Base-by-base conservation (phyloP, 176 grass and related monocot genomes). In the Pontederia crassipes region DNA sequence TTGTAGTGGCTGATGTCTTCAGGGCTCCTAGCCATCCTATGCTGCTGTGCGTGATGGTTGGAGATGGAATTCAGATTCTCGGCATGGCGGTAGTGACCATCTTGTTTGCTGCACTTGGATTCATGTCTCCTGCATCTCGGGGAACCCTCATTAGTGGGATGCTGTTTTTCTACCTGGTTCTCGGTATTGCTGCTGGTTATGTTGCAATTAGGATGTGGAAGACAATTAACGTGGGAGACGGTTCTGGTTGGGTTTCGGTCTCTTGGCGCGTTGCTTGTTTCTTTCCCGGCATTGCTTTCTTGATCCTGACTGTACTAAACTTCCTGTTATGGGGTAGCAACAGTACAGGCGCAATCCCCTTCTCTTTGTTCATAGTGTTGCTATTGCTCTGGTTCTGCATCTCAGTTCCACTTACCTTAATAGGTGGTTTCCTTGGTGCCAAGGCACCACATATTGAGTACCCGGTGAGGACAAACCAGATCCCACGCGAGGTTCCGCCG, bases 51-150 rank as follows among this genome's bases (percentile, higher is more conserved):
- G 69, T 78, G 17, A 70, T 83, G 80, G 68, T 83, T 3, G 80
- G 80, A 12, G 63, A 83, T 58, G 80, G 80, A 0, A 63, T 83
- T 20, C 80, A 83, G 50, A 83, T 83, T 62, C 74, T 83, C 7
- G 80, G 80, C 2, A 83, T 83, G 80, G 80, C 68, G 0, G 16
- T 83, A 16, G 80, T 83, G 11, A 83, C 80, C n/a, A 83, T 83
- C 32, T n/a, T 83, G 17, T 83, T 83, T 11, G 80, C 80, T 6
- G 80, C 80, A 49, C 64, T 83, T 47, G 80, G 80, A 27, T 83
- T 83, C 60, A 78, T 83, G 80, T 83, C 80, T 3, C 80, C 80
- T 3, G 80, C 80, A 47, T 77, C 80, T 2, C 48, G 80, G 26
- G 80, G 80, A 49, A 73, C 74, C 12, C 74, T 83, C n/a, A 50